Percentiles rank a stretch among this genome's conserved stretches.
Evolutionary conservation across 2,329 filamentous ascomycete species (phyloP).

Genomic region (Waltergamsia citrina): DNA sequence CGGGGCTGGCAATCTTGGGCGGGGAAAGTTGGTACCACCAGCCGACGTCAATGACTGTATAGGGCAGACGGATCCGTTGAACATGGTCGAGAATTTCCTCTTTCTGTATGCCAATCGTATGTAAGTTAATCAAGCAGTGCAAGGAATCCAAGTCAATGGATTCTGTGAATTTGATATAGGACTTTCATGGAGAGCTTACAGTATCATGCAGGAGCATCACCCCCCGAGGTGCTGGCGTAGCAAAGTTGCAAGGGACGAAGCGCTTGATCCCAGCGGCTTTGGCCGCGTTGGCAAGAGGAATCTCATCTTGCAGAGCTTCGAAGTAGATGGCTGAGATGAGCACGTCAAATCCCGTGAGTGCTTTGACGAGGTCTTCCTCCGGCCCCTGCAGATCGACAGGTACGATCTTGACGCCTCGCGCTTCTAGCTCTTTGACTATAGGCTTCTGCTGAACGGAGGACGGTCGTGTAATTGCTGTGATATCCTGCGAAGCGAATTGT

Average conservation of each 20-base stretch:
- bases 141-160: neutral
- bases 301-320: conserved; percentile 26
- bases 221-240: conserved; percentile 31
- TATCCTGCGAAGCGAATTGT: conserved; percentile 29
- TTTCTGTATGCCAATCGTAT: conserved; percentile 30
- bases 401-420: conserved; percentile 31
- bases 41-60: conserved; percentile 48
- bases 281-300: conserved; percentile 34
- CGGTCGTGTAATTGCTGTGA: conserved; percentile 35
- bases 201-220: conserved; percentile 12
- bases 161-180: no score
- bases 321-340: conserved; percentile 31
- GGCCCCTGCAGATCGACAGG: conserved; percentile 29
- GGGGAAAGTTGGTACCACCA: conserved; percentile 43
- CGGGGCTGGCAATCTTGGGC: conserved; percentile 16
- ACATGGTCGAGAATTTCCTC: conserved; percentile 39
- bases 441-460: conserved; percentile 35
- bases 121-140: no score
- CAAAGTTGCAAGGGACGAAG: conserved; percentile 41
- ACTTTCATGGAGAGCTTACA: no score
- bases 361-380: conserved; percentile 27
- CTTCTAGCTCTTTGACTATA: conserved; percentile 25
- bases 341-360: conserved; percentile 31
- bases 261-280: conserved; percentile 38
- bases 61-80: conserved; percentile 36